Evolutionary conservation across 805 yeast species (phyloP), one percentile per base, ranked within the genome.

Genomic region (Wickerhamomyces chaumierensis): DNA sequence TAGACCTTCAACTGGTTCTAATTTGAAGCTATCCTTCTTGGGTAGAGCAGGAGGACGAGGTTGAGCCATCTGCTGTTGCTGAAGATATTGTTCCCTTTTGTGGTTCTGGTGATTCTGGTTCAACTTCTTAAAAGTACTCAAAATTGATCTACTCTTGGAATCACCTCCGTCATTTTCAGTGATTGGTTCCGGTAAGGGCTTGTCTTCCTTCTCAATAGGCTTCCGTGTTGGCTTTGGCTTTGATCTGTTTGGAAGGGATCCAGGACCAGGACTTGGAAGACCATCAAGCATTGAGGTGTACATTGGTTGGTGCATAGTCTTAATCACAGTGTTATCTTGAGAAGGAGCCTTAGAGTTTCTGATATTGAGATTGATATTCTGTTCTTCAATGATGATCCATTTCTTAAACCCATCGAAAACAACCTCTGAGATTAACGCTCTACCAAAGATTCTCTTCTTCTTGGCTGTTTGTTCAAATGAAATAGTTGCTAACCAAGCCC

Each of bases 401-500:
- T 81, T 82, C 49, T 71, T 82, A 49, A 66, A 86, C 25, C 78
- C 88, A 46, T 77, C 78, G 46, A 82, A 67, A 34, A 83, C 85
- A 34, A 84, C 85, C 48, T 86, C 95, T 38, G 84, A 72, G 6
- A 86, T 84, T 40, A 84, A 66, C 0, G 94, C 78, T 46, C 92
- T 70, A 9, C 95, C 95, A 62, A 86, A 86, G 2, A 79, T 57
- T 25, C 71, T 69, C 55, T 81, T 81, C 48, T 76, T 75, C 18
- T 64, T 57, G 25, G 69, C 65, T 0, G 86, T 73, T 52, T 83
- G 81, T 53, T 86, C 95, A 25, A 77, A 68, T 0, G 84, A 84
- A 18, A 85, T 55, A 2, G 86, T 71, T 1, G 87, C 75, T 51
- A 85, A 64, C 95, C 95, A 86, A 1, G 95, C 73, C 95, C 95